Conservation (phyloP, 768 basidiomycete genomes). For the Steccherinum ochraceum region DNA sequence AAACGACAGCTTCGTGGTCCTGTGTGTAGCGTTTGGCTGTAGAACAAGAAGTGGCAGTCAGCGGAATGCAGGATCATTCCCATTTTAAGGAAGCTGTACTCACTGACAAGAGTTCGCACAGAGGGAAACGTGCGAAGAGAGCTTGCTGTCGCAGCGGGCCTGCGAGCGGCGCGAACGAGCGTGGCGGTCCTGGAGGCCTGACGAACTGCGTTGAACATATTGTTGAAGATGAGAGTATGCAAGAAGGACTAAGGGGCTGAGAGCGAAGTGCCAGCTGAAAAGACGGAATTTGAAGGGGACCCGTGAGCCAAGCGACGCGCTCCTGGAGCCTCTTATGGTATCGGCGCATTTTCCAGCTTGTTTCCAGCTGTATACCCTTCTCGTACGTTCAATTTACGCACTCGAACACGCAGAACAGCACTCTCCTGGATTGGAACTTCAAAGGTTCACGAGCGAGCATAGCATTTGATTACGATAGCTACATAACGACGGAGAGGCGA, state of each 20-base stretch:
- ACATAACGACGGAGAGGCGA: not conserved
- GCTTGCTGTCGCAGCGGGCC: slow-evolving; percentile 14
- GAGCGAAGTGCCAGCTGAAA: not conserved
- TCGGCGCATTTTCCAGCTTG: too few species aligned
- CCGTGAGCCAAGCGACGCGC: not conserved
- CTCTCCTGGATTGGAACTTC: too few species aligned
- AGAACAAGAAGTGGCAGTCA: slow-evolving; percentile 4
- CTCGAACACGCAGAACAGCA: too few species aligned
- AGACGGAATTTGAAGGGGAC: not conserved
- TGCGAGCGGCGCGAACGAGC: slow-evolving; percentile 22
- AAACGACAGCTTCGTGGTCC: slow-evolving; percentile 84
- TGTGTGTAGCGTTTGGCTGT: slow-evolving; percentile 74
- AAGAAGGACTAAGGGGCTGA: not conserved
- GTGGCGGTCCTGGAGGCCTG: slow-evolving; percentile 22
- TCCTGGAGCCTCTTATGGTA: not conserved
- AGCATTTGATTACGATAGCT: not conserved
- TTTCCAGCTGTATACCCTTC: too few species aligned
- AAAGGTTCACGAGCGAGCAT: too few species aligned
- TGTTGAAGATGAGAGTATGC: not conserved
- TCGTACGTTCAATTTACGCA: too few species aligned
- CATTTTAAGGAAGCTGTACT: slow-evolving; percentile 22
- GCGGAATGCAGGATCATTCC: slow-evolving; percentile 6
- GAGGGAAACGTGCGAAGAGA: slow-evolving; percentile 23
- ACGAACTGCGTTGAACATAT: slow-evolving; percentile 26
- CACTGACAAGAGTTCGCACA: slow-evolving; percentile 55